A percentile compares a stretch with the other conserved stretches of the same genome.
Evolutionary conservation across 78 protist species (phyloP).

Genomic region (Acrasis kona): DNA sequence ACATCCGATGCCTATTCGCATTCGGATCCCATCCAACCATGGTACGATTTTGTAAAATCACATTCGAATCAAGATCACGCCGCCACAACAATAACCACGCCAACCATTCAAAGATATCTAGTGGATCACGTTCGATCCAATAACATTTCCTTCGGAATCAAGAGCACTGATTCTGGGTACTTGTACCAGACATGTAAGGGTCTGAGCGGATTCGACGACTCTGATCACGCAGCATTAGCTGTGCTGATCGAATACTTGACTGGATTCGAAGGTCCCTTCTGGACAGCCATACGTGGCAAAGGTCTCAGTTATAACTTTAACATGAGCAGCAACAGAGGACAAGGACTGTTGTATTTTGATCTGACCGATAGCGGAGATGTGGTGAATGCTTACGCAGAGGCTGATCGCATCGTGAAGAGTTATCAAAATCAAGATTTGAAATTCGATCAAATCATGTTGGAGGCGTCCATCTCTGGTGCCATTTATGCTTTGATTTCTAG

Average conservation of each 20-base stretch:
- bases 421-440: neutral
- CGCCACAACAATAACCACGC: no score
- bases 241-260: slow-evolving; percentile 12
- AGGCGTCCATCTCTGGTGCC: neutral
- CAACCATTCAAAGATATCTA: no score
- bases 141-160: neutral
- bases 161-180: neutral
- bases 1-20: neutral
- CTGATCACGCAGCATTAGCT: slow-evolving; percentile 4
- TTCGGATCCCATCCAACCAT: neutral
- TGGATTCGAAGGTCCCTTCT: slow-evolving; percentile 34
- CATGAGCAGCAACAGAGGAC: slow-evolving; percentile 3
- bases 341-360: slow-evolving; percentile 15
- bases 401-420: neutral
- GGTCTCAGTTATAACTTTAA: slow-evolving; percentile 34
- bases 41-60: no score
- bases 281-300: slow-evolving; percentile 38
- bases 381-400: neutral
- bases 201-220: neutral
- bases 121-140: no score
- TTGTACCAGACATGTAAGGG: neutral
- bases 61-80: no score
- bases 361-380: neutral
- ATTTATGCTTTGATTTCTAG: neutral
- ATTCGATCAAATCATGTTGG: neutral